Evolutionary conservation across 352 stramenopile genomes (phyloP).

Genomic region (Phytophthora sp.): DNA sequence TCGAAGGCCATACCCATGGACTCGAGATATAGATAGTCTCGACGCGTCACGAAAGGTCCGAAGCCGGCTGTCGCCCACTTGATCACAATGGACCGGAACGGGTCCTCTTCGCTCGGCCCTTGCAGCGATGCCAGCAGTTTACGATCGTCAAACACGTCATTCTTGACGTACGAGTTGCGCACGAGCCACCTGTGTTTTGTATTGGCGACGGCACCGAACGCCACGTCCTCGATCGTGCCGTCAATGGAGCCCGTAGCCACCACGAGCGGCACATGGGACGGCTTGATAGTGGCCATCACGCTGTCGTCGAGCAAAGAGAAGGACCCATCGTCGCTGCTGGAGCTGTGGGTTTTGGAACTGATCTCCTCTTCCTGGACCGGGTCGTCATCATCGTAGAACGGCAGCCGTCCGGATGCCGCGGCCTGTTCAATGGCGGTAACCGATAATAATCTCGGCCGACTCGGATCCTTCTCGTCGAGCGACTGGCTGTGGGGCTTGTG

Average conservation of each 20-base stretch:
- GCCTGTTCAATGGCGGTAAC: constrained; percentile 34
- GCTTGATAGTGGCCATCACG: constrained; percentile 30
- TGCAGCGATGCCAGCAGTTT: constrained; percentile 38
- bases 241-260: constrained; percentile 40
- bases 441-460: constrained; percentile 46
- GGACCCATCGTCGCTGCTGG: constrained; percentile 35
- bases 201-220: constrained; percentile 38
- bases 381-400: constrained; percentile 30
- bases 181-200: constrained; percentile 30
- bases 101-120: constrained; percentile 38
- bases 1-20: constrained; percentile 47
- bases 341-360: constrained; percentile 36
- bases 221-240: constrained; percentile 38
- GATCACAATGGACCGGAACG: constrained; percentile 48
- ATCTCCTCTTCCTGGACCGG: constrained; percentile 17
- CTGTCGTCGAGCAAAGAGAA: constrained; percentile 39
- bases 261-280: constrained; percentile 31
- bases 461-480: constrained; percentile 36
- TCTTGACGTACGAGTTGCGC: constrained; percentile 42
- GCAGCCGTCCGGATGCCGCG: constrained; percentile 17
- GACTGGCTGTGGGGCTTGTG: constrained; percentile 20
- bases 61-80: constrained; percentile 44
- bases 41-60: constrained; percentile 31
- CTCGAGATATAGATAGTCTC: constrained; percentile 51
- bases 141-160: constrained; percentile 38